phyloP scores from a whole-genome alignment of 1,139 yeast genomes.

The Kodamaea plutei region DNA sequence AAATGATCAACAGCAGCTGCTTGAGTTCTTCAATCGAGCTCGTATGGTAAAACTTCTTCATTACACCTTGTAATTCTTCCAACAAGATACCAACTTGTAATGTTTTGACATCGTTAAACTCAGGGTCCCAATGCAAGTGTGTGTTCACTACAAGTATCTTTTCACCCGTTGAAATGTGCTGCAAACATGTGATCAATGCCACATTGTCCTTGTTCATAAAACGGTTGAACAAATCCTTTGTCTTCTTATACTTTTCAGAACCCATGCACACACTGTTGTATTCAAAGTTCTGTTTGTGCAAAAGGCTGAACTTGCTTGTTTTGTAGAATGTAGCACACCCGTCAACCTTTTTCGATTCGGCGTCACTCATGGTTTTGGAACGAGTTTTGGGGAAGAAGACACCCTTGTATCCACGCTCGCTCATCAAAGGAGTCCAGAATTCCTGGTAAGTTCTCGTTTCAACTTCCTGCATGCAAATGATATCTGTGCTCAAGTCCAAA shows the following conservation, averaged over 20 bases:
- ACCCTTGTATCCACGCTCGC: slow-evolving; percentile 73
- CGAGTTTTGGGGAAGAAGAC: slow-evolving; percentile 84
- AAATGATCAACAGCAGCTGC: slow-evolving; percentile 70
- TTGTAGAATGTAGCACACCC: slow-evolving; percentile 94
- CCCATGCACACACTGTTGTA: slow-evolving; percentile 86
- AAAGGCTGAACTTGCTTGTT: slow-evolving; percentile 59
- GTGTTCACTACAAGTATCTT: slow-evolving; percentile 77
- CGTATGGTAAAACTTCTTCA: slow-evolving; percentile 49
- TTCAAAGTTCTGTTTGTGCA: slow-evolving; percentile 74
- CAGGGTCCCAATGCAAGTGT: slow-evolving; percentile 98
- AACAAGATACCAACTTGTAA: slow-evolving; percentile 89
- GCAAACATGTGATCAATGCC: slow-evolving; percentile 76
- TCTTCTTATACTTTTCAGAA: slow-evolving; percentile 83
- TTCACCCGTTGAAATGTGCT: slow-evolving; percentile 69
- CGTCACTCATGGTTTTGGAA: slow-evolving; percentile 84
- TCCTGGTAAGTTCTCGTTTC: slow-evolving; percentile 84
- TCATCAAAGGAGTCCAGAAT: slow-evolving; percentile 76
- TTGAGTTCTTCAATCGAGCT: slow-evolving; percentile 51
- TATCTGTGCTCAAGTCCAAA: slow-evolving; percentile 59
- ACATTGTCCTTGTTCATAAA: slow-evolving; percentile 95
- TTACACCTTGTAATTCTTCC: slow-evolving; percentile 73
- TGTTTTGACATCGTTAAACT: slow-evolving; percentile 91
- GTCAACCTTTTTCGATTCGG: slow-evolving; percentile 85
- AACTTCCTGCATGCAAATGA: slow-evolving; percentile 92
- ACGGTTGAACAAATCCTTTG: slow-evolving; percentile 92